These are phyloP conservation scores for Fusarium cyanostomum DNA, from an alignment of 2,329 filamentous ascomycete species.

Conservation along the genomic window DNA sequence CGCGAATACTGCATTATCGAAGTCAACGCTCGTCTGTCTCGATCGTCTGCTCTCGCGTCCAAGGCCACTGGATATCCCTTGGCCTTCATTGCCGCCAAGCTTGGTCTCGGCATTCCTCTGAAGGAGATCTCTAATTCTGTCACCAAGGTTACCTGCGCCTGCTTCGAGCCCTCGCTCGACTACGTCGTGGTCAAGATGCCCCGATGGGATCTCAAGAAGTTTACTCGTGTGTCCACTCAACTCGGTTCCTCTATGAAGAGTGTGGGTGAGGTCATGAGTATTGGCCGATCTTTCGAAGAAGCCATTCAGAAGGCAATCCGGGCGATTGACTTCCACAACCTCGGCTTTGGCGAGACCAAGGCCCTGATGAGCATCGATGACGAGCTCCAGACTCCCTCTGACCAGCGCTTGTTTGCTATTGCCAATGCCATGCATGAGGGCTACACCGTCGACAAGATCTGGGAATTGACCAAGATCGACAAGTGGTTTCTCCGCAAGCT, in stretches of 20 bases:
- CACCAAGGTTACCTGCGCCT: conserved; percentile 94
- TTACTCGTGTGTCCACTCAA: conserved; percentile 93
- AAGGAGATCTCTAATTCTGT: conserved; percentile 98
- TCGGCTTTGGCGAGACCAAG: conserved; percentile 91
- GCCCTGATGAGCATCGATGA: conserved; percentile 96
- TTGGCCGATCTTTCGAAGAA: conserved; percentile 96
- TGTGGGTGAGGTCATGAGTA: conserved; percentile 99
- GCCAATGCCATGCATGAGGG: conserved; percentile 96
- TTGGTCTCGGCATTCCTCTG: conserved; percentile 91
- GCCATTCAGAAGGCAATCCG: conserved; percentile 98
- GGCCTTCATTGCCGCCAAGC: conserved; percentile 95
- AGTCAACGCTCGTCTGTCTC: conserved; percentile 94
- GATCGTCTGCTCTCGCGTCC: conserved; percentile 93
- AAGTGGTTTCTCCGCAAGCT: conserved; percentile 97
- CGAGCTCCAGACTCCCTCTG: conserved; percentile 95
- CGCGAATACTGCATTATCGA: conserved; percentile 99
- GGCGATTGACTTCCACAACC: conserved; percentile 92
- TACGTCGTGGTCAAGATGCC: conserved; percentile 99
- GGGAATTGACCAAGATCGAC: conserved; percentile 98
- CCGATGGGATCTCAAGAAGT: conserved; percentile 98
- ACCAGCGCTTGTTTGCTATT: conserved; percentile 96
- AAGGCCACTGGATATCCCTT: conserved; percentile 97
- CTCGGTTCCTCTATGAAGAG: conserved; percentile 99
- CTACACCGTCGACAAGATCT: conserved; percentile 95
- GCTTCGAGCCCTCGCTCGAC: conserved; percentile 97